A percentile compares a stretch with the other conserved stretches of the same genome.
Evolutionary conservation across 2,329 filamentous ascomycete genomes (phyloP).

Genomic region (Colletotrichum navitas): DNA sequence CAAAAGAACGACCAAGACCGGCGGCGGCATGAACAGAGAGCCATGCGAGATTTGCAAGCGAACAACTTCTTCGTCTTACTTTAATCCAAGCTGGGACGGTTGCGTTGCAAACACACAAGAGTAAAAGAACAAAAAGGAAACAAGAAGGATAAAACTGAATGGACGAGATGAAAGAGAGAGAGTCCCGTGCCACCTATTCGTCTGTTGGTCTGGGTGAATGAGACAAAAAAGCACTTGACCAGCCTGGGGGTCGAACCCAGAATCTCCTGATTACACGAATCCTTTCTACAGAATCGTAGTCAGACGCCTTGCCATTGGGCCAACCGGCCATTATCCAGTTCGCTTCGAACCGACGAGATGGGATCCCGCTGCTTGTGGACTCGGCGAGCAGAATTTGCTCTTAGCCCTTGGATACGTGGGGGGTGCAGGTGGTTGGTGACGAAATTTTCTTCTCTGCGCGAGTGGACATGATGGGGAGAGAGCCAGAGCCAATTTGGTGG

Average conservation of each 20-base stretch:
- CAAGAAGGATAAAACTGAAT: fast-evolving
- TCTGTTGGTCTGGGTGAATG: neutral
- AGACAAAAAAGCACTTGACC: slow-evolving; percentile 17
- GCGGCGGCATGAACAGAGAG: neutral
- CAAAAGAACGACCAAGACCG: neutral
- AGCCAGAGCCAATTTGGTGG: slow-evolving; percentile 17
- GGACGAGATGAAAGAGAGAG: neutral
- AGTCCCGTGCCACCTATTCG: neutral
- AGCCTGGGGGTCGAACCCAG: slow-evolving; percentile 43
- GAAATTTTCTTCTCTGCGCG: slow-evolving; percentile 22
- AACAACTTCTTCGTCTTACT: neutral
- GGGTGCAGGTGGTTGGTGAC: neutral
- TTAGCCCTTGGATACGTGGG: neutral
- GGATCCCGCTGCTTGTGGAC: neutral
- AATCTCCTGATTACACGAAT: slow-evolving; percentile 40
- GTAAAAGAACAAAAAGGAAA: neutral
- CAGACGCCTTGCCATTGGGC: slow-evolving; percentile 56
- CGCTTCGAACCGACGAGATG: neutral
- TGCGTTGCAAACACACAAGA: neutral
- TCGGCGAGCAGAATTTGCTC: neutral
- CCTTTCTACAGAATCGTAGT: slow-evolving; percentile 48
- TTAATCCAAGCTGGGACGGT: neutral
- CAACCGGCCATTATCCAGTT: slow-evolving; percentile 41
- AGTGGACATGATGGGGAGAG: neutral
- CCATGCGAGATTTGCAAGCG: neutral